Percentiles rank a stretch among this genome's conserved stretches.
Evolutionary conservation across 768 basidiomycete genomes (phyloP).

Genomic region (Leucocoprinus birnbaumii): DNA sequence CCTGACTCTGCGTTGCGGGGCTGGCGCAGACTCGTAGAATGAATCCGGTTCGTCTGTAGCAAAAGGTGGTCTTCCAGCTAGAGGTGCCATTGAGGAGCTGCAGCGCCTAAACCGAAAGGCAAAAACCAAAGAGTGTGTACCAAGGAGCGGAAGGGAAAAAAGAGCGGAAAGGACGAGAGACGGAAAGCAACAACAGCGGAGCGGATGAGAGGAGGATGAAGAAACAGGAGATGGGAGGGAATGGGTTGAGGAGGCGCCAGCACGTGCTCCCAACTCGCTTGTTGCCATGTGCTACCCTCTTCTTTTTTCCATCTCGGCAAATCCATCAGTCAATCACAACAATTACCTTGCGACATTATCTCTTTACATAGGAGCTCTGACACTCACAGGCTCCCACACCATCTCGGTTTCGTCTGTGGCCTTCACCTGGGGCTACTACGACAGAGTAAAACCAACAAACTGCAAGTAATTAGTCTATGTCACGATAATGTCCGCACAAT

Average conservation of each 20-base stretch:
- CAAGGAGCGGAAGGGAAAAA: conserved; percentile 6
- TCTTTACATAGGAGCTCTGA: no score
- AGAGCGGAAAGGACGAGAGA: conserved; percentile 9
- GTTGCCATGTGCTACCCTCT: conserved; percentile 6
- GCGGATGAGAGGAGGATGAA: neutral
- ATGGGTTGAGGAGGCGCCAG: neutral
- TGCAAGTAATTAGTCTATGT: no score
- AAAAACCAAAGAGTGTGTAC: conserved; percentile 9
- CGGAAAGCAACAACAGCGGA: neutral
- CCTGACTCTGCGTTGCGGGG: conserved; percentile 39
- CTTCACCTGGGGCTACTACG: no score
- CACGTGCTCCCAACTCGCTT: neutral
- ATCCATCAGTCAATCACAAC: neutral
- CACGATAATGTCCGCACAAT: no score
- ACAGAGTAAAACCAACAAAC: no score
- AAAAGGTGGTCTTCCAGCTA: conserved; percentile 63
- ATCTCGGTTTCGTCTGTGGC: no score
- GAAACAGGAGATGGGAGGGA: neutral
- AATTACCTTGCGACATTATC: neutral
- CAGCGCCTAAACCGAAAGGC: conserved; percentile 5
- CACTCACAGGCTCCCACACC: no score
- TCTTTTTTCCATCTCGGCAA: neutral
- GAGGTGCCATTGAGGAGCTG: conserved; percentile 33
- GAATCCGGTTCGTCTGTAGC: conserved; percentile 69
- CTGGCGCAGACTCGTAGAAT: conserved; percentile 43